These are phyloP conservation scores for Macrolepiota albuminosa DNA, from an alignment of 768 basidiomycete genomes.

Conservation along the genomic window DNA sequence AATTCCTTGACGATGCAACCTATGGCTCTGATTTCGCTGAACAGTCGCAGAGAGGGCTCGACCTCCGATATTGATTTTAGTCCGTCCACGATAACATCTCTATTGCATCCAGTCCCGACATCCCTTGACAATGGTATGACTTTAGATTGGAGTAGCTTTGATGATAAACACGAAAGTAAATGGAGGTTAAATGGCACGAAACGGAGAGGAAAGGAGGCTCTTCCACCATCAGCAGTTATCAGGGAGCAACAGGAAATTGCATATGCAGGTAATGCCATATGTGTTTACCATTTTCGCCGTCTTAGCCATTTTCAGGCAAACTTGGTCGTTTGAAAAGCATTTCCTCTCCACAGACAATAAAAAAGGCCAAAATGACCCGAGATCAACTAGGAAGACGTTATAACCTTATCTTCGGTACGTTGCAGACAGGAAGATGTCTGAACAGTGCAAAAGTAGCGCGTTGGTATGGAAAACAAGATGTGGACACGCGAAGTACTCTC, in stretches of 20 bases:
- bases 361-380: constrained; percentile 59
- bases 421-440: constrained; percentile 28
- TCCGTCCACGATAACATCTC: constrained; percentile 47
- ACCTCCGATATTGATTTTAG: constrained; percentile 64
- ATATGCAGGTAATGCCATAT: constrained; percentile 46
- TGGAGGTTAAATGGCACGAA: constrained; percentile 60
- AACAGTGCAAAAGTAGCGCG: constrained; percentile 48
- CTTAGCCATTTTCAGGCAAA: constrained; percentile 40
- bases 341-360: constrained; percentile 47
- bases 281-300: neutral
- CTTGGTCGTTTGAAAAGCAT: constrained; percentile 47
- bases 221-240: constrained; percentile 35
- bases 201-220: constrained; percentile 51
- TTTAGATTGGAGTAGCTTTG: constrained; percentile 67
- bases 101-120: constrained; percentile 60
- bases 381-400: constrained; percentile 69
- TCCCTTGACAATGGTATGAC: constrained; percentile 67
- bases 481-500: constrained; percentile 42
- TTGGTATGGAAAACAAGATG: constrained; percentile 57
- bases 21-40: constrained; percentile 21
- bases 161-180: constrained; percentile 53
- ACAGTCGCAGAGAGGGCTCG: constrained; percentile 23
- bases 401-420: constrained; percentile 39
- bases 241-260: constrained; percentile 57
- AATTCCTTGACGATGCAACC: constrained; percentile 29